These are phyloP conservation scores for Juncus inflexus DNA, from an alignment of 176 grass and related monocot species.

Conservation along the genomic window DNA sequence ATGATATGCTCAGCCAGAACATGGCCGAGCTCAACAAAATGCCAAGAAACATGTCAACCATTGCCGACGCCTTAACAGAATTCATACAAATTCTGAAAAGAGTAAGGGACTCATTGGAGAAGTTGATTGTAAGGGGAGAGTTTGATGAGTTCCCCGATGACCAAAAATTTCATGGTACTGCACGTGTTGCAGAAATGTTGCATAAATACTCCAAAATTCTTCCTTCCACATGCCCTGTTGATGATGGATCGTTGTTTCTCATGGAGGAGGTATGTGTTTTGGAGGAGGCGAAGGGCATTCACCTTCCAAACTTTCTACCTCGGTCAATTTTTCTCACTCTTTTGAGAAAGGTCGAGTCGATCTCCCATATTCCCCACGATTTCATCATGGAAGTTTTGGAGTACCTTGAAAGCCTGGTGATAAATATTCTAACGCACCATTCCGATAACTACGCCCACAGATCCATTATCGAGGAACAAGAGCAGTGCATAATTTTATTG, in stretches of 20 bases:
- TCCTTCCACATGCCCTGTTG: background rate
- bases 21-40: constrained; percentile 15
- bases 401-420: constrained; percentile 11
- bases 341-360: background rate
- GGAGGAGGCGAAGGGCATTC: constrained; percentile 17
- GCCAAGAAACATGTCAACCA: constrained; percentile 18
- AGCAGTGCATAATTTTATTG: constrained; percentile 12
- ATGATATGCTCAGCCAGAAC: constrained; percentile 24
- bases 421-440: constrained; percentile 5
- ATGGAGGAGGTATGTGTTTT: constrained; percentile 13
- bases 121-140: constrained; percentile 26
- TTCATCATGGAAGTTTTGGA: constrained; percentile 14
- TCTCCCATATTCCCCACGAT: constrained; percentile 1
- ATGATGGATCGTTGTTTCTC: background rate
- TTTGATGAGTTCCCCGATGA: constrained; percentile 34
- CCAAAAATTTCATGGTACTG: constrained; percentile 2
- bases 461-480: background rate
- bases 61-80: background rate
- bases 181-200: constrained; percentile 13
- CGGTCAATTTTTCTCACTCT: background rate
- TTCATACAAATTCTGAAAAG: constrained; percentile 16
- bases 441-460: constrained; percentile 19
- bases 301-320: constrained; percentile 9
- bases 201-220: background rate
- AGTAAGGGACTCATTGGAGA: constrained; percentile 16